Evolutionary conservation across 2,329 filamentous ascomycete species (phyloP).

Genomic region (Aspergillus eucalypticola): DNA sequence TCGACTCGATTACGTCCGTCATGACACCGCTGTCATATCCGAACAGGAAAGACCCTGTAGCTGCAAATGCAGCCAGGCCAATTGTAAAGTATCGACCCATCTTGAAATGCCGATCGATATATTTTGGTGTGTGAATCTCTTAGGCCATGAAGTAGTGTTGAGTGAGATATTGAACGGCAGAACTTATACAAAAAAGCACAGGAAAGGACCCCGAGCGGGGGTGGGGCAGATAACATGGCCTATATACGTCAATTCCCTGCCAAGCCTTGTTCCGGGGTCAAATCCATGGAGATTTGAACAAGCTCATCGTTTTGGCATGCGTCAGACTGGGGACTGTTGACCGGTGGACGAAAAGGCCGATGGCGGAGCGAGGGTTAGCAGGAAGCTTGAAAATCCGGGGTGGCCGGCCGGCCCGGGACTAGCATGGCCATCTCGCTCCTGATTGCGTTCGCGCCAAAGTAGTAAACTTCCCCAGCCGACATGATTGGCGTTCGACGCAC

Average conservation of each 20-base stretch:
- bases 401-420: slow-evolving; percentile 10
- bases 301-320: not conserved
- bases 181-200: not conserved
- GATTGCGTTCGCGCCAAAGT: not conserved
- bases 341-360: slow-evolving; percentile 1
- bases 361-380: not conserved
- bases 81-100: slow-evolving; percentile 18
- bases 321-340: not conserved
- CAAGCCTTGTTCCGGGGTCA: not conserved
- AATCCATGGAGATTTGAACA: not conserved
- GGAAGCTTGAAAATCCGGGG: slow-evolving; percentile 16
- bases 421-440: not conserved
- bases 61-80: slow-evolving; percentile 14
- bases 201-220: not conserved
- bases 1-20: slow-evolving; percentile 55
- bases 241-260: not conserved
- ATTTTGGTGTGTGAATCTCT: not conserved
- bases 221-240: not conserved
- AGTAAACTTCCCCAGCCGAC: not conserved
- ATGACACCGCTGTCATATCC: slow-evolving; percentile 45
- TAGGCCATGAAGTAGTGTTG: not conserved
- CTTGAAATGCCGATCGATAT: not conserved
- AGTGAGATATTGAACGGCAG: not conserved
- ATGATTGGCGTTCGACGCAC: slow-evolving; percentile 5
- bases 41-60: slow-evolving; percentile 33